Evolutionary conservation across 495 filamentous ascomycete genomes (phyloP), one percentile per base, ranked within the genome.

Genomic region (Sabuloglossum arenarium): DNA sequence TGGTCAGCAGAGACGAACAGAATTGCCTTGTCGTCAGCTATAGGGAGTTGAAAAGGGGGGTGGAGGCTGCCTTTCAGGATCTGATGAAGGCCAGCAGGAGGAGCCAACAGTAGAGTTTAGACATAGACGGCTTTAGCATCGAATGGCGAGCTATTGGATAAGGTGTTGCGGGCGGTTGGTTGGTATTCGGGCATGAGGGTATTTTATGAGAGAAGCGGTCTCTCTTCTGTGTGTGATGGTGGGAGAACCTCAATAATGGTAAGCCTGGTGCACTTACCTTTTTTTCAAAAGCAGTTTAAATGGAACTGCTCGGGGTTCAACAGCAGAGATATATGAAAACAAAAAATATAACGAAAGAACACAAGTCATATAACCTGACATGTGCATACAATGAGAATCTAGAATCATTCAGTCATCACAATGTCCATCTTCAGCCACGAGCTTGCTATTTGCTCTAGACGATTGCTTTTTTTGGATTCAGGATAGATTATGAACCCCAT

Each of bases 1-100:
- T 98, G 57, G 79, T 86, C n/a, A 93, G 83, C 64, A 77, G 87
- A 52, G 88, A 97, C 65, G 86, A 93, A 64, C 81, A 90, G 67
- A 89, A 79, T 57, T 80, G 82, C 54, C 81, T 96, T 61, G 72
- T 96, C 32, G 80, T 94, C 39, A 87, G 76, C 54, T 98, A 90
- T 65, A 80, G 82, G 63, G 93, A 97, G 62, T 60, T 96, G 55
- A 88, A 87, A 74, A 79, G 84, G 60, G 81, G 79, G 51, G 68
- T 89, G 32, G 80, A 86, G 56, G 75, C 74, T 30, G 80, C 86
- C n/a, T 96, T 88, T 69, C 76, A 77, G 62, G 87, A 94, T 42
- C 68, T 96, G 45, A 63, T 80, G 56, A 86, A 82, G 66, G 73
- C 73, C 12, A 50, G 53, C n/a, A 47, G 45, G 24, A 23, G 45